phyloP scores from a whole-genome alignment of 805 yeast species.

The Wickerhamomyces mucosus region DNA sequence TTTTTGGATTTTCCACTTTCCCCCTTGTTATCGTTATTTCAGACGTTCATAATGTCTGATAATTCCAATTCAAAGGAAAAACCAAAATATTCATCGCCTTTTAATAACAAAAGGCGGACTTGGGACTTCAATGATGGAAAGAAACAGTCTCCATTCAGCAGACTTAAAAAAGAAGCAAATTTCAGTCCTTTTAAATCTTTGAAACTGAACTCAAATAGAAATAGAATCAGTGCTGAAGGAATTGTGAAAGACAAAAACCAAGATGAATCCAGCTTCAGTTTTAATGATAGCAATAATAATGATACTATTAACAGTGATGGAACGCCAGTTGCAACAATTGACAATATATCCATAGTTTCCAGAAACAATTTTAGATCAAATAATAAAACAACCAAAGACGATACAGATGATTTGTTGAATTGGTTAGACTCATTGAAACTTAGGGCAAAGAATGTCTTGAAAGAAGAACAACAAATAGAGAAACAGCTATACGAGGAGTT shows the following conservation, averaged over 20 bases:
- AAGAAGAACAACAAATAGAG: slow-evolving; percentile 27
- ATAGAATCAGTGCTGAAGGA: too few relatives aligned
- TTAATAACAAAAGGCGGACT: not conserved
- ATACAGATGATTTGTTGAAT: slow-evolving; percentile 15
- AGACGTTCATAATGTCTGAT: not conserved
- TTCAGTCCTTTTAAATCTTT: slow-evolving; percentile 6
- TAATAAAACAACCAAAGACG: not conserved
- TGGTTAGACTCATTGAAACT: slow-evolving; percentile 28
- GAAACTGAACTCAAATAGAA: too few relatives aligned
- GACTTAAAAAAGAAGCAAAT: not conserved
- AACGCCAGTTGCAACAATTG: too few relatives aligned
- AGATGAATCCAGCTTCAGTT: not conserved
- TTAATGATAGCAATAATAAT: too few relatives aligned
- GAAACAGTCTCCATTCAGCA: not conserved
- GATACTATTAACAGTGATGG: too few relatives aligned
- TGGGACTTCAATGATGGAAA: not conserved
- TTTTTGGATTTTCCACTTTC: too few relatives aligned
- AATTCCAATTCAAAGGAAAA: not conserved
- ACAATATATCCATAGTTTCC: too few relatives aligned
- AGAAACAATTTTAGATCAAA: not conserved
- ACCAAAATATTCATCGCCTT: not conserved
- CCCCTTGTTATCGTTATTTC: too few relatives aligned
- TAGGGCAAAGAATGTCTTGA: slow-evolving; percentile 23
- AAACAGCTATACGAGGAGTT: slow-evolving; percentile 25
- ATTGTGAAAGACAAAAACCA: not conserved